Percentiles rank a stretch among this genome's conserved stretches.
These are phyloP conservation scores for Phalaenopsis hybrid DNA, from an alignment of 116 monocot species.

Conservation along the genomic window DNA sequence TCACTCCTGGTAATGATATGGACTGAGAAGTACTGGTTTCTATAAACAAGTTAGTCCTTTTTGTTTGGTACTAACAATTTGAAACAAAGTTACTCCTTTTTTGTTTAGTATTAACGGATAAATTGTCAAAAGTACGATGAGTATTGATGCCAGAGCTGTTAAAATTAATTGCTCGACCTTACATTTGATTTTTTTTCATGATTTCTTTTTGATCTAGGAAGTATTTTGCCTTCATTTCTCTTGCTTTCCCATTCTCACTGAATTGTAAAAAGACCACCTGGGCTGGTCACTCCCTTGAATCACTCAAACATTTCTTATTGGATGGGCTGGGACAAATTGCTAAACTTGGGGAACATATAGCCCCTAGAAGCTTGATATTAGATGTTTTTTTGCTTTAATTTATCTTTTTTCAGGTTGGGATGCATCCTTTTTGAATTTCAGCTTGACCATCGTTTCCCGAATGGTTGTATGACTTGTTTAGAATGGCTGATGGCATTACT, in stretches of 20 bases:
- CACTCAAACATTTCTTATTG: not conserved
- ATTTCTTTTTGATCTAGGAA: not conserved
- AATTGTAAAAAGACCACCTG: not conserved
- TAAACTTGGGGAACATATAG: not conserved
- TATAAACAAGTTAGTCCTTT: not conserved
- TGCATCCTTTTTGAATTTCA: not conserved
- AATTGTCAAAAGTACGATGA: not conserved
- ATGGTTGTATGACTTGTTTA: not conserved
- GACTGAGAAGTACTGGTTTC: not conserved
- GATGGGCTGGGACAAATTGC: too few relatives aligned
- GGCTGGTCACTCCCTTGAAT: not conserved
- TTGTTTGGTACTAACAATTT: not conserved
- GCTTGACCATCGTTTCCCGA: not conserved
- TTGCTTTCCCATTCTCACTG: not conserved
- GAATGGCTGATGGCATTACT: not conserved
- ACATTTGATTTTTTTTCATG: not conserved
- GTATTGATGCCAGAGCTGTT: not conserved
- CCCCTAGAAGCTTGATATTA: not conserved
- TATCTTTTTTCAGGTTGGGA: not conserved
- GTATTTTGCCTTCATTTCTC: not conserved
- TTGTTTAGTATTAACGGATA: not conserved
- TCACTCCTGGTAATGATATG: not conserved
- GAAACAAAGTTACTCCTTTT: not conserved
- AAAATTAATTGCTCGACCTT: not conserved
- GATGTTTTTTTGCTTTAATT: not conserved